phyloP scores from a whole-genome alignment of 768 basidiomycete genomes.

The Rhizopogon vesiculosus region DNA sequence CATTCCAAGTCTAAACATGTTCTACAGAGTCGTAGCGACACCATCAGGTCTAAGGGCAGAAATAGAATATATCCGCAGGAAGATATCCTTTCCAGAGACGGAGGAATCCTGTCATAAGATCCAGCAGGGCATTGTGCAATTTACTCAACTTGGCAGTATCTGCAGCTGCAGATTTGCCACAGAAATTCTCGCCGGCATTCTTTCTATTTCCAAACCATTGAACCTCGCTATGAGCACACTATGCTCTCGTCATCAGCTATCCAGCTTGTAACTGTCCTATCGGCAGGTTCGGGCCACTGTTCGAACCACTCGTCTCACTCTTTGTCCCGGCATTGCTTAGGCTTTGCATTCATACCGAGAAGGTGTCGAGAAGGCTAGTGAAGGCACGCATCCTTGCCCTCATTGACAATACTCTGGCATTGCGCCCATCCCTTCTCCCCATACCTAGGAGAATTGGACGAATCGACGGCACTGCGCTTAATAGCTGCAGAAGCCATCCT shows the following conservation, averaged over 20 bases:
- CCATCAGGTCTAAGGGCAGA: constrained; percentile 29
- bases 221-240: constrained; percentile 61
- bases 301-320: constrained; percentile 60
- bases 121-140: constrained; percentile 37
- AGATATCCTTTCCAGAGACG: constrained; percentile 50
- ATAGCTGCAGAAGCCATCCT: constrained; percentile 63
- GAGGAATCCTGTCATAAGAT: constrained; percentile 82
- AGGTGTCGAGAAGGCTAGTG: constrained; percentile 67
- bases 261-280: constrained; percentile 54
- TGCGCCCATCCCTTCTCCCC: constrained; percentile 46
- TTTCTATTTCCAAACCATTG: constrained; percentile 49
- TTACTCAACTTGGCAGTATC: constrained; percentile 46
- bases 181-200: constrained; percentile 49
- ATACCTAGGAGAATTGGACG: constrained; percentile 57
- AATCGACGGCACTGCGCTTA: constrained; percentile 60
- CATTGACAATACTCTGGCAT: constrained; percentile 63
- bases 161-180: constrained; percentile 47
- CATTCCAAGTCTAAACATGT: too few relatives aligned
- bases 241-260: constrained; percentile 63
- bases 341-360: constrained; percentile 74
- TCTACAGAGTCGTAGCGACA: not conserved
- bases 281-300: constrained; percentile 52
- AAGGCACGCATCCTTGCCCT: constrained; percentile 53
- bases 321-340: constrained; percentile 65
- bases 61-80: constrained; percentile 38